These are phyloP conservation scores for Termitomyces sp. DNA, from an alignment of 1,284 basidiomycete species.

Conservation along the genomic window DNA sequence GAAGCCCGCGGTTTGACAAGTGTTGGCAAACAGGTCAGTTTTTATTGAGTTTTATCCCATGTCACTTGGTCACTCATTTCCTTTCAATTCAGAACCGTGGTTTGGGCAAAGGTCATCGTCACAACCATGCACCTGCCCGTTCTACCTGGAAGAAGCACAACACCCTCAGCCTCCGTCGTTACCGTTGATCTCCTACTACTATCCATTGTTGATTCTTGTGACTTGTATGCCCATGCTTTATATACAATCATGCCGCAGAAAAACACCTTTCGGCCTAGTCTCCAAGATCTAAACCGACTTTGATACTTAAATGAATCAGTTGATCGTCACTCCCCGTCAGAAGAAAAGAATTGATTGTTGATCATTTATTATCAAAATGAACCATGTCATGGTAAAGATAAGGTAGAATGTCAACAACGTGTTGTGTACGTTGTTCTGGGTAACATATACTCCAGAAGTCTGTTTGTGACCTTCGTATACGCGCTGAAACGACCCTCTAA, in stretches of 20 bases:
- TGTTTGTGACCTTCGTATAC: background rate
- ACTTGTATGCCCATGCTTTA: constrained; percentile 16
- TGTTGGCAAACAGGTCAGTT: constrained; percentile 84
- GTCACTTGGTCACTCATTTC: constrained; percentile 6
- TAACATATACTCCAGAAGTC: background rate
- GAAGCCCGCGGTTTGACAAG: constrained; percentile 97
- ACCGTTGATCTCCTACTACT: constrained; percentile 67
- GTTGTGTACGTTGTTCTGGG: background rate
- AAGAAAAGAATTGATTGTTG: background rate
- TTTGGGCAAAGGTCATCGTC: constrained; percentile 91
- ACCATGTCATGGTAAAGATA: constrained; percentile 7
- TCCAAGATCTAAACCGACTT: background rate
- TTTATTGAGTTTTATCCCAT: background rate
- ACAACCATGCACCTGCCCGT: constrained; percentile 91
- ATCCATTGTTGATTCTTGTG: constrained; percentile 17
- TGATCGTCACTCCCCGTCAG: too few relatives aligned
- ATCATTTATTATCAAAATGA: background rate
- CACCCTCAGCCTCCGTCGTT: constrained; percentile 95
- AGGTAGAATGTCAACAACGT: constrained; percentile 11
- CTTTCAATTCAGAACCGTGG: constrained; percentile 67
- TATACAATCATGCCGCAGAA: constrained; percentile 10
- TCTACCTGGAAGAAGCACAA: constrained; percentile 98
- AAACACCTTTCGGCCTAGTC: background rate
- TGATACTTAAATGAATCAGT: too few relatives aligned
- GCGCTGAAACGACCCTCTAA: constrained; percentile 5